A percentile compares a stretch with the other conserved stretches of the same genome.
phyloP scores from a whole-genome alignment of 306 rosid genomes.

The Bauhinia variegata region DNA sequence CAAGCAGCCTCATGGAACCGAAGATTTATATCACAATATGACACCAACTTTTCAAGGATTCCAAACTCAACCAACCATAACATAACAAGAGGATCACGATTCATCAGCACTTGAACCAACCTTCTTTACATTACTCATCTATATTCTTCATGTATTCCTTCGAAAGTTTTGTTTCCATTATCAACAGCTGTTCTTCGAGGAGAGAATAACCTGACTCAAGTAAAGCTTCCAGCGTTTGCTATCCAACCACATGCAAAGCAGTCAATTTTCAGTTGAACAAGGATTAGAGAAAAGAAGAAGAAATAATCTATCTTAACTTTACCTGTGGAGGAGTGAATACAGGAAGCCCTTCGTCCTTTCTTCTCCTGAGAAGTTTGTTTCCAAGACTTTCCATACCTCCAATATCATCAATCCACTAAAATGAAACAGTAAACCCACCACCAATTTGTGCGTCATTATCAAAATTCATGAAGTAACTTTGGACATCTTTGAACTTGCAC shows the following conservation, averaged over 20 bases:
- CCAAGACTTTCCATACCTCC: conserved; percentile 86
- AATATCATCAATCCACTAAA: conserved; percentile 88
- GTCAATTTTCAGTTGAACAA: conserved; percentile 27
- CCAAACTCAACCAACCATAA: conserved; percentile 17
- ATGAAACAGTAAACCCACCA: conserved; percentile 30
- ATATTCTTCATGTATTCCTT: conserved; percentile 97
- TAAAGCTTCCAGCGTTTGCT: conserved; percentile 88
- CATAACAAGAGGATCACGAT: neutral
- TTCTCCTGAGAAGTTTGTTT: conserved; percentile 62
- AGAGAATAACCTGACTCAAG: conserved; percentile 84
- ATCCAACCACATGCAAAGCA: conserved; percentile 47
- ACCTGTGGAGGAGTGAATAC: conserved; percentile 88
- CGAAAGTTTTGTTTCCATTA: conserved; percentile 88
- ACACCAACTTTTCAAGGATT: conserved; percentile 31
- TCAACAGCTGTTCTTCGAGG: conserved; percentile 75
- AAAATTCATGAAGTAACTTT: conserved; percentile 3
- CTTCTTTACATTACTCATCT: conserved; percentile 51
- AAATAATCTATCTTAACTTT: conserved; percentile 22
- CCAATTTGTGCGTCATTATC: conserved; percentile 26
- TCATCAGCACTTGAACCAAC: conserved; percentile 23
- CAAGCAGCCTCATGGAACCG: conserved; percentile 14
- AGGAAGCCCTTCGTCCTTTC: conserved; percentile 70
- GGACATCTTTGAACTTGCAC: conserved; percentile 20
- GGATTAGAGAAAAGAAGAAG: too few relatives aligned
- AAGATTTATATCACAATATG: neutral